phyloP scores from a whole-genome alignment of 495 filamentous ascomycete genomes.

The Daldinia bambusicola region DNA sequence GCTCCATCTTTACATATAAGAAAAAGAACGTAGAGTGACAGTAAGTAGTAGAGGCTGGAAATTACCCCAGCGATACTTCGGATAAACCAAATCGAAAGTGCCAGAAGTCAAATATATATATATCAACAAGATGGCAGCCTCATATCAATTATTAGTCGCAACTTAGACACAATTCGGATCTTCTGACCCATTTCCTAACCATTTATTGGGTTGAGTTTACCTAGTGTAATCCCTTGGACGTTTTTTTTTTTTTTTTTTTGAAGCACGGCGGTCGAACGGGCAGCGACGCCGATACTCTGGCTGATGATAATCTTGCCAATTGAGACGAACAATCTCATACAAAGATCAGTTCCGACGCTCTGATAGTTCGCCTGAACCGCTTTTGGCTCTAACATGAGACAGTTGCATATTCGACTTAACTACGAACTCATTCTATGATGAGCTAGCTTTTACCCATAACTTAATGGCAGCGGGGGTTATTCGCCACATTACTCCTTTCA shows the following conservation, averaged over 20 bases:
- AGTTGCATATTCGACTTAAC: slow-evolving; percentile 5
- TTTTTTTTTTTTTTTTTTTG: no score
- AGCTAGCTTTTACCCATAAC: neutral
- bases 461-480: neutral
- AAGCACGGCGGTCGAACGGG: neutral
- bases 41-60: slow-evolving; percentile 8
- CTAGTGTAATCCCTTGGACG: slow-evolving; percentile 1
- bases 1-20: slow-evolving; percentile 32
- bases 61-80: slow-evolving; percentile 8
- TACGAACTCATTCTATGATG: neutral
- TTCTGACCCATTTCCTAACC: slow-evolving; percentile 1
- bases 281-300: slow-evolving; percentile 30
- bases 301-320: slow-evolving; percentile 2
- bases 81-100: slow-evolving; percentile 6
- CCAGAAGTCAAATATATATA: slow-evolving; percentile 31
- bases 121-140: neutral
- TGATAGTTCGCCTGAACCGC: neutral
- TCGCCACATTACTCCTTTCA: slow-evolving; percentile 7
- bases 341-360: slow-evolving; percentile 20
- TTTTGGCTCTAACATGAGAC: slow-evolving; percentile 32
- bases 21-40: slow-evolving; percentile 18
- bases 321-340: slow-evolving; percentile 17
- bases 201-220: slow-evolving; percentile 23
- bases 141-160: neutral
- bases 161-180: neutral